Evolutionary conservation across 345 rosid genomes (phyloP).

Genomic region (Brassica rapa): DNA sequence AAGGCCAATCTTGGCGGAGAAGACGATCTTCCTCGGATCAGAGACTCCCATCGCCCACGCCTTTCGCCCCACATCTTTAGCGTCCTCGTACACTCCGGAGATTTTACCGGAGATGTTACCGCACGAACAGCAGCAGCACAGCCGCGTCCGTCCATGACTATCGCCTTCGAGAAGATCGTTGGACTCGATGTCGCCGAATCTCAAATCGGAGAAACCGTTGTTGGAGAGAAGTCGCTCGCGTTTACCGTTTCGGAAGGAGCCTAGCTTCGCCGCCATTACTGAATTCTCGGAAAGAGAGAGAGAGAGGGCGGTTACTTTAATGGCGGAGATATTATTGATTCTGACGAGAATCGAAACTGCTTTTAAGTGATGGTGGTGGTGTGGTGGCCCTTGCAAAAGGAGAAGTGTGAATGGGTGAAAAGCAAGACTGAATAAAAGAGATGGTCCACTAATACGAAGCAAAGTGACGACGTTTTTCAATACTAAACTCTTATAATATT

Average conservation of each 20-base stretch:
- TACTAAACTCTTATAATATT: not conserved
- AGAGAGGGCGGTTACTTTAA: not conserved
- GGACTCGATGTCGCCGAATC: constrained; percentile 43
- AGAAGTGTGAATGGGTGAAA: not conserved
- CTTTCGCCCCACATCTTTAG: constrained; percentile 46
- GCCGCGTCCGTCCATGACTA: not conserved
- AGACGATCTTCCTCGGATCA: constrained; percentile 87
- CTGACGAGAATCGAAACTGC: constrained; percentile 27
- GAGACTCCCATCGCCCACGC: constrained; percentile 74
- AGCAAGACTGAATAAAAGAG: not conserved
- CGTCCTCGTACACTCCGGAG: constrained; percentile 25
- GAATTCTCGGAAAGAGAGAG: not conserved
- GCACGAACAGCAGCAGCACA: constrained; percentile 43
- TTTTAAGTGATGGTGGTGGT: constrained; percentile 3
- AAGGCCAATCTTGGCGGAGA: constrained; percentile 83
- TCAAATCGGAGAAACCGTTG: constrained; percentile 47
- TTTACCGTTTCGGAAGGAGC: constrained; percentile 49
- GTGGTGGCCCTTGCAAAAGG: not conserved
- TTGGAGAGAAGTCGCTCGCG: constrained; percentile 54
- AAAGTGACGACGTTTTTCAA: constrained; percentile 25
- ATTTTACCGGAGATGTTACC: constrained; percentile 36
- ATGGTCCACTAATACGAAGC: not conserved
- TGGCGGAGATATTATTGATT: constrained; percentile 24
- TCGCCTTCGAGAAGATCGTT: constrained; percentile 16
- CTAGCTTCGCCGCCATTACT: constrained; percentile 55